phyloP scores from a whole-genome alignment of 2,329 filamentous ascomycete species.

The Bipolaris victoriae region DNA sequence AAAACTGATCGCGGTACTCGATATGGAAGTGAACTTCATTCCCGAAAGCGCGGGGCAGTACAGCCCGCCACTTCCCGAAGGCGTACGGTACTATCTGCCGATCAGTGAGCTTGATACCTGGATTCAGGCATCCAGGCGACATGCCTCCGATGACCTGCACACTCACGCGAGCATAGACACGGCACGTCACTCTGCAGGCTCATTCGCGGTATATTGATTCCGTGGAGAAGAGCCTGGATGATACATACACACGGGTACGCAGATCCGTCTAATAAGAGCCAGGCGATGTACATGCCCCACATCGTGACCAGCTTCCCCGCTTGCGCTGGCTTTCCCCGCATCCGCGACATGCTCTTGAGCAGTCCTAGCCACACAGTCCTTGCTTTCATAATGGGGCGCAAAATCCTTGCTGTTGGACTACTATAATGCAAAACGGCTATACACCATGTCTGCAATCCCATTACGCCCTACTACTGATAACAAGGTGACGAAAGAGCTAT shows the following conservation, averaged over 20 bases:
- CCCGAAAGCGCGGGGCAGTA: constrained; percentile 20
- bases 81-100: not conserved
- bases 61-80: constrained; percentile 13
- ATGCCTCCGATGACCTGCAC: constrained; percentile 15
- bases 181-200: constrained; percentile 8
- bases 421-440: too few relatives aligned
- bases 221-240: not conserved
- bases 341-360: not conserved
- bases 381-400: too few relatives aligned
- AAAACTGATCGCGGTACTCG: constrained; percentile 6
- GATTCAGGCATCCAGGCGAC: constrained; percentile 13
- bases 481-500: too few relatives aligned
- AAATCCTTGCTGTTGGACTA: too few relatives aligned
- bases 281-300: constrained; percentile 27
- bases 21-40: not conserved
- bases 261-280: constrained; percentile 21
- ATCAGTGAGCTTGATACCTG: not conserved
- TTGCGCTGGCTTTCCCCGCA: constrained; percentile 31
- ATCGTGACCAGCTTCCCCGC: constrained; percentile 26
- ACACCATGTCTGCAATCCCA: too few relatives aligned
- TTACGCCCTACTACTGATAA: too few relatives aligned
- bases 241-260: constrained; percentile 3
- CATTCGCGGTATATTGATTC: constrained; percentile 11
- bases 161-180: not conserved
- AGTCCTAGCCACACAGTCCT: constrained; percentile 3